Base-by-base conservation (phyloP, 1,284 basidiomycete species). In the Flammula alnicola region DNA sequence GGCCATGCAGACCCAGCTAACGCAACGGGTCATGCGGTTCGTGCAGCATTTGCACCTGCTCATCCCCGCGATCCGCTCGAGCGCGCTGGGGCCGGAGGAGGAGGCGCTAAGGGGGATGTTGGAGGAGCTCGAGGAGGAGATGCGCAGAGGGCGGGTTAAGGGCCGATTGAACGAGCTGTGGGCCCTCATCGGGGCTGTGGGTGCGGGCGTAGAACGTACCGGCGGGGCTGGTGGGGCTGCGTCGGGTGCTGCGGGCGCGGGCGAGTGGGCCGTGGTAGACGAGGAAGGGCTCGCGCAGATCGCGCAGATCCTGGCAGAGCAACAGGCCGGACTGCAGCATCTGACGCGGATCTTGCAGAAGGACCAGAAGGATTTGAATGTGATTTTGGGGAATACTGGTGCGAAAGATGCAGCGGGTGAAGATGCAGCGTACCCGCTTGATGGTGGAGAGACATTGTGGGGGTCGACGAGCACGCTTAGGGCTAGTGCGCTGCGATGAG, bases 181-280 rank as follows among this genome's bases (percentile, higher is more conserved):
- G 92, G 92, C 90, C 10, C 71, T 88, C 31, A 77, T 94, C 9
- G 91, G 91, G n/a, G 86, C 90, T 46, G 76, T 93, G 12, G 78
- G 79, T 52, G 87, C 87, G 1, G 77, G 78, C 30, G 68, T 76
- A 55, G 84, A 88, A 75, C 79, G 44, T 66, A 74, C 58, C 81
- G 85, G 78, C 47, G 80, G 75, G 48, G 67, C 74, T 56, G 76
- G 63, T 59, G 65, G 60, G 56, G 60, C 50, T 39, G 70, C 68
- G 45, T 75, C 70, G 2, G 76, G 75, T 0, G 74, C n/a, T n/a
- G n/a, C n/a, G n/a, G n/a, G 78, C 40, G 70, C 67, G 44, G 64
- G 78, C 40, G 87, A 85, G 55, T 95, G 93, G 93, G 80, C 87
- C 6, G 88, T 92, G 16, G 87, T 90, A 3, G 92, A 95, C 65